Base-by-base conservation (phyloP, 164 flowering plant genomes). In the grape (Vitis vinifera) region DNA sequence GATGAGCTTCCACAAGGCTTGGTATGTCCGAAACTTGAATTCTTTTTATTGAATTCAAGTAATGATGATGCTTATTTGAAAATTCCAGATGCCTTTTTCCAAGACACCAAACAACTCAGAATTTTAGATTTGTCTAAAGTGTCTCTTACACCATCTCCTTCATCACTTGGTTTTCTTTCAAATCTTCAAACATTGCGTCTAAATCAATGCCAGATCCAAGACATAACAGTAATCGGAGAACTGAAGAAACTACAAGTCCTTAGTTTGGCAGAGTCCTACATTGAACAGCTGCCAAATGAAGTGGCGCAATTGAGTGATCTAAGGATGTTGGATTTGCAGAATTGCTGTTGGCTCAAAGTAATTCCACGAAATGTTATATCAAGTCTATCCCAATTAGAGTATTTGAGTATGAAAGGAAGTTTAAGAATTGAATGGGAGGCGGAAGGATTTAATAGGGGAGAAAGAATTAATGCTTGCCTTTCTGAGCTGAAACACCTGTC, bases 271-370 rank as follows among this genome's bases (percentile, higher is more conserved):
- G 55, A 2, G 12, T 51, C 55, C 15, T 0, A 51, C 15, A 51
- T 51, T 10, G 0, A 51, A 51, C 14, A 10, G 55, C 8, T 51
- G 55, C 55, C 55, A 2, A 51, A 14, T 3, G 55, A 51, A 51
- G 8, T 51, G 15, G 13, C 13, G 15, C 12, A 31, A 31, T 31
- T 31, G 44, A 31, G 44, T 31, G 44, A 31, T 31, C 44, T 31
- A 31, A 31, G 44, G 44, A 6, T 31, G 44, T 31, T 31, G 44
- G 44, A 31, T 31, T 31, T 31, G 44, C 44, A 0, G 44, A 0
- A 31, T 31, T 31, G 44, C 44, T 0, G 0, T 31, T 0, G 44
- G 0, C 44, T 31, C 0, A 0, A 31, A 31, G 44, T 31, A 31
- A 31, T 31, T 31, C 44, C 44, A 31, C 44, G 44, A 31, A 31